Evolutionary conservation across 2,329 filamentous ascomycete genomes (phyloP), one percentile per base, ranked within the genome.

Genomic region (Penicillium sp.): DNA sequence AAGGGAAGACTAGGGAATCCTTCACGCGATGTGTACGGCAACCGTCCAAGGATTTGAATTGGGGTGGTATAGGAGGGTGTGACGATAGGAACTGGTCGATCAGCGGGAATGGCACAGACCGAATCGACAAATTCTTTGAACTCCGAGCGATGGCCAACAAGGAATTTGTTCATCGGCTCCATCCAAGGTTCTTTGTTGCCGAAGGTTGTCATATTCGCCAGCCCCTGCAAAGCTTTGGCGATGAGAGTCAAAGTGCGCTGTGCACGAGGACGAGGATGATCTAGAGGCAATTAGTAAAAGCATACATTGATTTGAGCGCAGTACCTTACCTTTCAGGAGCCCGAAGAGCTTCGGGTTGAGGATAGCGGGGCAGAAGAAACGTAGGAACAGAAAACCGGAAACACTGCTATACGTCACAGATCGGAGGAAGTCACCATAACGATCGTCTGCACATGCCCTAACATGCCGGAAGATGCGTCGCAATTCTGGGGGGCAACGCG

Each of bases 171-270:
- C 93, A 97, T 97, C 0, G 91, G 91, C 74, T 96, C 92, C 92
- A 97, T 97, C 91, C 91, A 97, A n/a, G 88, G 86, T 72, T 97
- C 93, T 70, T 96, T 96, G 68, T 89, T 92, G 38, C 93, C 93
- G 68, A 97, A 97, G 0, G 85, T 91, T 2, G 90, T 90, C 74
- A 97, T 81, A 70, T 97, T 97, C 16, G 91, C 91, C 55, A 97
- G 80, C 14, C 91, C 92, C 74, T 97, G 92, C 8, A 97, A 78
- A 1, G 89, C 90, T 73, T 97, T 97, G 23, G 93, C 91, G 56
- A 97, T 92, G 46, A 97, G 81, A 0, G 93, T 97, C 49, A 97
- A 81, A 0, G 92, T 96, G 39, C 93, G 85, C 69, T 96, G 90
- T 10, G 92, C 90, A 49, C 86, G 87, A 26, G 86, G 84, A 46